These are phyloP conservation scores for Lepidium campestre DNA, from an alignment of 441 rosid genomes.

Conservation along the genomic window DNA sequence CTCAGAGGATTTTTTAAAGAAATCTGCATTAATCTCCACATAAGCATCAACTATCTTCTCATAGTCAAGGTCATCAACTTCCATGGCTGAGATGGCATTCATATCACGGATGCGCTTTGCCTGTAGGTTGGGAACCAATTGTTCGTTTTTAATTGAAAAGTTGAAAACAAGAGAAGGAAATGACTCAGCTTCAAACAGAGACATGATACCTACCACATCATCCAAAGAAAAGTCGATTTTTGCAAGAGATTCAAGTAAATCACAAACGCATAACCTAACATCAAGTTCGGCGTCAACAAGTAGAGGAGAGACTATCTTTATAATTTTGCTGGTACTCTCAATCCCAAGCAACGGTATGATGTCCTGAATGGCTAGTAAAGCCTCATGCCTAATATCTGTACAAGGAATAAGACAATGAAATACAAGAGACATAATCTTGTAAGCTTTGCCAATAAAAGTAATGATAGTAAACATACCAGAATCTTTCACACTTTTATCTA, in stretches of 20 bases:
- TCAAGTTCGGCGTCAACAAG: conserved; percentile 63
- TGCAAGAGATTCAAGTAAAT: conserved; percentile 70
- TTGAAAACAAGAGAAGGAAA: conserved; percentile 4
- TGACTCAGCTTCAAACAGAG: conserved; percentile 4
- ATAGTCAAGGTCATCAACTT: conserved; percentile 84
- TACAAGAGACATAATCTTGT: conserved; percentile 9
- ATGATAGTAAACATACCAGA: conserved; percentile 49
- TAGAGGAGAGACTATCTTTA: conserved; percentile 61
- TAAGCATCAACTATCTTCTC: conserved; percentile 64
- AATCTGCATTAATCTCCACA: conserved; percentile 49
- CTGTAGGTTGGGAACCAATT: conserved; percentile 41
- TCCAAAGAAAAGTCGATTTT: conserved; percentile 59
- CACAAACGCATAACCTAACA: conserved; percentile 59
- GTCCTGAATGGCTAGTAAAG: conserved; percentile 57
- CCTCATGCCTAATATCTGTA: conserved; percentile 60
- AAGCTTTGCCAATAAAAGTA: background rate
- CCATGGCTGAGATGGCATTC: conserved; percentile 69
- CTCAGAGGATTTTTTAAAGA: conserved; percentile 45
- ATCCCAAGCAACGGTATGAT: conserved; percentile 46
- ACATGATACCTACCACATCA: conserved; percentile 44
- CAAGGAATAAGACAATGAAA: conserved; percentile 14
- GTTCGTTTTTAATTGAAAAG: conserved; percentile 7
- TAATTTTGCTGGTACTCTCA: conserved; percentile 41
- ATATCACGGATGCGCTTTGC: conserved; percentile 58
- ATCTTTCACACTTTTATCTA: conserved; percentile 47